These are phyloP conservation scores for Sicyos baderoa DNA, from an alignment of 306 rosid species.

Conservation along the genomic window DNA sequence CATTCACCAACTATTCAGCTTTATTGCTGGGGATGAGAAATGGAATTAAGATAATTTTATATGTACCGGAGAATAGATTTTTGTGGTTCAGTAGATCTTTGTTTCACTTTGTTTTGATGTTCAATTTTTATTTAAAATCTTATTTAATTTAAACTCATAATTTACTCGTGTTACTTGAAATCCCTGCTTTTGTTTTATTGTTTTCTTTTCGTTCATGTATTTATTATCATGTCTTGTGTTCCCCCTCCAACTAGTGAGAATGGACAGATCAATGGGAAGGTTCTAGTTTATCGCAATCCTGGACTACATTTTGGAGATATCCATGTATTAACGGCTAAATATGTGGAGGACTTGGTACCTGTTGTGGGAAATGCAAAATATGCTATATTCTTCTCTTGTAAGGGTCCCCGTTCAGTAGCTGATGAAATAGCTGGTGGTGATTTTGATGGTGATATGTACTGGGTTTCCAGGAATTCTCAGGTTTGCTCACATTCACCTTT, in stretches of 20 bases:
- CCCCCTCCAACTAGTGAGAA: conserved; percentile 32
- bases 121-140: not conserved
- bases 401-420: conserved; percentile 68
- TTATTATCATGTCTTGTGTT: not conserved
- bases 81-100: not conserved
- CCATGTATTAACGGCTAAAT: conserved; percentile 49
- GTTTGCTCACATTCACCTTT: conserved; percentile 25
- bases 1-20: not conserved
- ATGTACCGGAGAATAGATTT: not conserved
- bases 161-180: not conserved
- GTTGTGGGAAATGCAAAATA: conserved; percentile 55
- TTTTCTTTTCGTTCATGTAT: not conserved
- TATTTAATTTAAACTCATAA: not conserved
- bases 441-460: conserved; percentile 81
- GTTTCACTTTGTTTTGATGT: not conserved
- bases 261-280: conserved; percentile 60
- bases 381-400: conserved; percentile 69
- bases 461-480: conserved; percentile 67
- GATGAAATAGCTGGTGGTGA: conserved; percentile 87
- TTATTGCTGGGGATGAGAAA: not conserved
- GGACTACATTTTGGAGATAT: conserved; percentile 81
- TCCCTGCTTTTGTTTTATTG: not conserved
- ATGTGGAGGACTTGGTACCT: conserved; percentile 37
- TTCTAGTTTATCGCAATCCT: conserved; percentile 70
- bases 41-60: not conserved